These are phyloP conservation scores for Fusarium illudens DNA, from an alignment of 2,329 filamentous ascomycete species.

Conservation along the genomic window DNA sequence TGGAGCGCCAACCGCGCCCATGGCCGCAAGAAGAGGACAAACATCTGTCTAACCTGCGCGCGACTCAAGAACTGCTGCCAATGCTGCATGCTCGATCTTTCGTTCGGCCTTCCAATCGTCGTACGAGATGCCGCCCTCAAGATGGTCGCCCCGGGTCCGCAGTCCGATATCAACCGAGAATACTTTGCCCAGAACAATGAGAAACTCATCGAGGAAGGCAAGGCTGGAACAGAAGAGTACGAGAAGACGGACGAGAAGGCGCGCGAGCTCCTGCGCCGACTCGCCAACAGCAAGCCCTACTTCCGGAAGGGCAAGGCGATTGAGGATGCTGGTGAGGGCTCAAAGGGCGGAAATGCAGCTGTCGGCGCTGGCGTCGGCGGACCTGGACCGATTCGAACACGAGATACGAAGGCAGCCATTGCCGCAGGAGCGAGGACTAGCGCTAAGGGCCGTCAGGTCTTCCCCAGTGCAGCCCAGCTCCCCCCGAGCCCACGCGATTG, in stretches of 20 bases:
- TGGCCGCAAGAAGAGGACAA: constrained; percentile 89
- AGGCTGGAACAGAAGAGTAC: constrained; percentile 86
- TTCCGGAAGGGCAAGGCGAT: constrained; percentile 86
- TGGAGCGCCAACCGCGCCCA: constrained; percentile 93
- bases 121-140: constrained; percentile 96
- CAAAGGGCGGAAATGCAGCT: constrained; percentile 56
- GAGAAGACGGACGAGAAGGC: constrained; percentile 98
- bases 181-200: constrained; percentile 99
- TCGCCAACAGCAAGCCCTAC: constrained; percentile 94
- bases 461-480: constrained; percentile 75
- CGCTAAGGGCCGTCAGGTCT: constrained; percentile 60
- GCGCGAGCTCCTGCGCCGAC: constrained; percentile 80
- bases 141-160: constrained; percentile 94
- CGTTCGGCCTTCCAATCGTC: constrained; percentile 92
- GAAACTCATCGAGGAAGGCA: constrained; percentile 90
- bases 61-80: constrained; percentile 99
- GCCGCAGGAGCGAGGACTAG: constrained; percentile 60
- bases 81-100: constrained; percentile 97
- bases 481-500: constrained; percentile 88
- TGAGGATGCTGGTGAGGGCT: constrained; percentile 57
- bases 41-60: constrained; percentile 95
- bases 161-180: constrained; percentile 92
- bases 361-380: constrained; percentile 67
- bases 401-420: constrained; percentile 65
- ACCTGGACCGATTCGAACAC: constrained; percentile 81